Percentiles rank a stretch among this genome's conserved stretches.
Evolutionary conservation across 2,329 filamentous ascomycete genomes (phyloP).

Genomic region (Neopestalotiopsis clavispora): DNA sequence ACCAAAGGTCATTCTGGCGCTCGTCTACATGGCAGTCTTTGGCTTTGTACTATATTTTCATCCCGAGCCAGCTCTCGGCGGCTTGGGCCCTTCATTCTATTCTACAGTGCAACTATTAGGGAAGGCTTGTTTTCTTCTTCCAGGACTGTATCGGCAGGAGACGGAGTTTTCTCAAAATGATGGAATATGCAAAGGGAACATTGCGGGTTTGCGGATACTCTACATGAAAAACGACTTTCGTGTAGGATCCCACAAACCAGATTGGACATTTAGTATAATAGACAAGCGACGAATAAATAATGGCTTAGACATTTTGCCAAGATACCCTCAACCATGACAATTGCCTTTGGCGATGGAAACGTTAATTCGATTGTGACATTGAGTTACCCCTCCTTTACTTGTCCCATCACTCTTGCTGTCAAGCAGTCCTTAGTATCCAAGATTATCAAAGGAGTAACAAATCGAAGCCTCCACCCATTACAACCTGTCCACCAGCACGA

Average conservation of each 20-base stretch:
- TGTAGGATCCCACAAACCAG: background rate
- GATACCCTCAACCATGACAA: background rate
- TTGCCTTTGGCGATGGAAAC: background rate
- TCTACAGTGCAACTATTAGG: conserved; percentile 1
- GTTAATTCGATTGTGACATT: background rate
- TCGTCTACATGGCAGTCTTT: background rate
- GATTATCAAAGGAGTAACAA: too few relatives aligned
- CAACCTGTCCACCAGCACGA: too few relatives aligned
- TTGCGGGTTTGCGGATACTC: background rate
- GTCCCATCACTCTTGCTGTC: too few relatives aligned
- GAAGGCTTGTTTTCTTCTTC: background rate
- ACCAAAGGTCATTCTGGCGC: background rate
- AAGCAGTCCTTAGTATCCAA: too few relatives aligned
- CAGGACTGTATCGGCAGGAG: background rate
- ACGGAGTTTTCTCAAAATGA: background rate
- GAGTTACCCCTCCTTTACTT: too few relatives aligned
- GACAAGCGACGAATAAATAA: background rate
- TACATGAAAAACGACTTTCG: background rate
- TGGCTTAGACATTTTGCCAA: background rate
- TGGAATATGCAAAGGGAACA: background rate
- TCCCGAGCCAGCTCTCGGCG: background rate
- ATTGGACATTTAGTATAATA: background rate
- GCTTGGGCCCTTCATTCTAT: background rate
- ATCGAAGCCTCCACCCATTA: too few relatives aligned
- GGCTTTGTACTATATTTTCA: conserved; percentile 1